Evolutionary conservation across 2,329 filamentous ascomycete genomes (phyloP).

Genomic region (Diaporthe citri): DNA sequence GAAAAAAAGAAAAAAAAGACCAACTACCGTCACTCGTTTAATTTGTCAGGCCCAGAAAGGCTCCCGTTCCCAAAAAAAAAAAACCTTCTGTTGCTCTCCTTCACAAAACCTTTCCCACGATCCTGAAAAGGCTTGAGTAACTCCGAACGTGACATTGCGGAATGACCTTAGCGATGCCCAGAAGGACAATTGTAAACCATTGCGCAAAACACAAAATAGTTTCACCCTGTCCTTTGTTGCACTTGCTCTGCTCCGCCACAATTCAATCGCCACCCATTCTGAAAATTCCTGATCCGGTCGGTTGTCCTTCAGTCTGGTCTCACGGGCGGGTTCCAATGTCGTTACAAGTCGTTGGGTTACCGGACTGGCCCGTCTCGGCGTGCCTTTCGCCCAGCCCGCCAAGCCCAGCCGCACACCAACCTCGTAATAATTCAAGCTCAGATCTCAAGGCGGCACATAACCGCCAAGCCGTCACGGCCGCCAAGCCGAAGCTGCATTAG

Average conservation of each 20-base stretch:
- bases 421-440: conserved; percentile 7
- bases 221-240: neutral
- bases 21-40: conserved; percentile 35
- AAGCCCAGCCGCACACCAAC: neutral
- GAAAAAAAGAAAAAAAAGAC: conserved; percentile 22
- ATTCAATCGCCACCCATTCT: neutral
- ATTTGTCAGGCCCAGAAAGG: neutral
- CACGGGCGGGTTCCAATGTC: conserved; percentile 23
- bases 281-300: neutral
- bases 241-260: conserved; percentile 8
- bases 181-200: neutral
- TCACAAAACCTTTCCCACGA: neutral
- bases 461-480: conserved; percentile 20
- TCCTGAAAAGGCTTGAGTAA: neutral
- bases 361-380: conserved; percentile 28
- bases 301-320: conserved; percentile 9
- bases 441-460: conserved; percentile 7
- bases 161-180: conserved; percentile 1
- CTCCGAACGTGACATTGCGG: neutral
- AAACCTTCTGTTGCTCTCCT: neutral
- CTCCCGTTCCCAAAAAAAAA: neutral
- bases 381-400: conserved; percentile 22
- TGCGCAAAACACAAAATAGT: conserved; percentile 2
- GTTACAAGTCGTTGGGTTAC: conserved; percentile 23
- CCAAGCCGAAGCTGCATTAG: conserved; percentile 12